Conservation (phyloP, 768 basidiomycete genomes). For the Auriscalpium microsporum region DNA sequence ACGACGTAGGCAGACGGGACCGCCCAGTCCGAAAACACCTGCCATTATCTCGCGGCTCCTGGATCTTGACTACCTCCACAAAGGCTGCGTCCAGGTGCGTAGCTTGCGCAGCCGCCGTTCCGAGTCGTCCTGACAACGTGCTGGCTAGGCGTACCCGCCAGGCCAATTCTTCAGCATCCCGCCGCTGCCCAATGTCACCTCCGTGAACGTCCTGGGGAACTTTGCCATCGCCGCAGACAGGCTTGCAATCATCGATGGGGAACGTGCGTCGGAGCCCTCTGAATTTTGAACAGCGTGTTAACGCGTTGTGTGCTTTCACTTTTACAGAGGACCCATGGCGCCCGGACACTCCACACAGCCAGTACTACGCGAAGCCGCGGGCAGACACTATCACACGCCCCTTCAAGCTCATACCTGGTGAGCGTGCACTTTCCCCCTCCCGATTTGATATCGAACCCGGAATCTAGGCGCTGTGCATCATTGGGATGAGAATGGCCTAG, state of each 20-base stretch:
- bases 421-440: constrained; percentile 17
- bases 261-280: constrained; percentile 36
- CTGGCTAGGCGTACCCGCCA: constrained; percentile 60
- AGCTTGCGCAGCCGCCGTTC: too few relatives aligned
- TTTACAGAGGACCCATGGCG: constrained; percentile 80
- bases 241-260: constrained; percentile 83
- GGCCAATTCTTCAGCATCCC: constrained; percentile 73
- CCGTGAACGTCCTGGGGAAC: constrained; percentile 79
- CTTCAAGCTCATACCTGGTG: constrained; percentile 81
- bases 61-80: constrained; percentile 61
- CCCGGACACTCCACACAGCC: constrained; percentile 76
- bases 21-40: constrained; percentile 58
- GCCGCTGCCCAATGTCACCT: constrained; percentile 64
- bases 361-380: constrained; percentile 52
- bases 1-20: constrained; percentile 46
- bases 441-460: not conserved
- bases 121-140: not conserved
- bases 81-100: constrained; percentile 54
- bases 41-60: constrained; percentile 75
- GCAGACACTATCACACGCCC: constrained; percentile 66
- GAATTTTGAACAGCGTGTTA: too few relatives aligned
- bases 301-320: not conserved
- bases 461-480: constrained; percentile 66
- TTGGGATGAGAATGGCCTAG: constrained; percentile 68
- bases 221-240: constrained; percentile 74